These are phyloP conservation scores for Fusarium agapanthi DNA, from an alignment of 2,329 filamentous ascomycete species.

Conservation along the genomic window DNA sequence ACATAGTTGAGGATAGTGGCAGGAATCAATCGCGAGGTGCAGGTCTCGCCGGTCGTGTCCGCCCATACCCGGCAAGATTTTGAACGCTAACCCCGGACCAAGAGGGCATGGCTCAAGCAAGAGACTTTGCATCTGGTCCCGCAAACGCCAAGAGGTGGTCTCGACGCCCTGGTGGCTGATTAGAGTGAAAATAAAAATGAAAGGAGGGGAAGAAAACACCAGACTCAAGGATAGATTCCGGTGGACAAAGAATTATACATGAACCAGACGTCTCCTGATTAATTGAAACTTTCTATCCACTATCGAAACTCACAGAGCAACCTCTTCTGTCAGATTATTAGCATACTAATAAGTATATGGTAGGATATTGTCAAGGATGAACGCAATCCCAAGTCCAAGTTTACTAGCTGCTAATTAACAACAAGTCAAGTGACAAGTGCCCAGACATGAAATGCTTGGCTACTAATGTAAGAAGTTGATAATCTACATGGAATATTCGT, in stretches of 20 bases:
- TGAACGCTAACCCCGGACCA: constrained; percentile 33
- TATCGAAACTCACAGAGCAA: background rate
- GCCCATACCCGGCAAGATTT: constrained; percentile 21
- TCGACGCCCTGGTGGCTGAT: constrained; percentile 26
- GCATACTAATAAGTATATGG: background rate
- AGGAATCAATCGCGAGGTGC: constrained; percentile 10
- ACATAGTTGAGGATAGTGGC: background rate
- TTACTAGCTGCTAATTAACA: background rate
- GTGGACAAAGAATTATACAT: background rate
- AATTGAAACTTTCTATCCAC: background rate
- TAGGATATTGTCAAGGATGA: background rate
- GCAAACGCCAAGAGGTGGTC: constrained; percentile 22
- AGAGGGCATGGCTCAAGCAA: constrained; percentile 20
- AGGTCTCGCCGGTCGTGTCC: constrained; percentile 19
- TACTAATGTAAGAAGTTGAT: background rate
- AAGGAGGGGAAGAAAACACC: background rate
- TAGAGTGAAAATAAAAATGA: constrained; percentile 1
- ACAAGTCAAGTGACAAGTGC: background rate
- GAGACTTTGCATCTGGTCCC: constrained; percentile 30
- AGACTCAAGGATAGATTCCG: background rate
- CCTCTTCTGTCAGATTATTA: background rate
- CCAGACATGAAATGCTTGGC: background rate
- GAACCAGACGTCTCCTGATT: background rate
- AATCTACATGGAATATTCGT: background rate
- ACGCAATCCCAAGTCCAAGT: background rate